Evolutionary conservation across 805 yeast species (phyloP), one percentile per base, ranked within the genome.

Genomic region (Candida caryicola): DNA sequence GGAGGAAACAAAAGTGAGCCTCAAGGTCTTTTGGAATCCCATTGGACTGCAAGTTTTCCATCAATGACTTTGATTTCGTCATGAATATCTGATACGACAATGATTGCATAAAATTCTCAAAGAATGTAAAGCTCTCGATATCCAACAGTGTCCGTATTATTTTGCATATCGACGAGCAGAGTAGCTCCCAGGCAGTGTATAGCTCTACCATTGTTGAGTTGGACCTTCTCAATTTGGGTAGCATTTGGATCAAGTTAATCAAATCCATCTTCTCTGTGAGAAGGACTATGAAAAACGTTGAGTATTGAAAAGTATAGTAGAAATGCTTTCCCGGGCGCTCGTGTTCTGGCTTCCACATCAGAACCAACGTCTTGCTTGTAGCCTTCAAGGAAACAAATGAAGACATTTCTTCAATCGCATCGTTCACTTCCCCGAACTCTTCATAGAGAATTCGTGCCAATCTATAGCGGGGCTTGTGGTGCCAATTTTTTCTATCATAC

Each of bases 321-420:
- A 89, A 91, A 60, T 91, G 96, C 49, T 85, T 87, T 0, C 99
- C 99, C 0, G 97, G 93, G 15, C 95, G 64, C 57, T 95, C 99
- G 50, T 71, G 59, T 33, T 89, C 96, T 0, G 97, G 95, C 50
- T 88, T 88, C 98, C 99, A 93, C 40, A 93, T 85, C 47, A 79
- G 83, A 1, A 90, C 78, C 27, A 93, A 71, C 8, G 82, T 78
- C 52, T 88, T 85, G 30, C 79, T 77, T 2, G 77, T 72, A 1
- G 88, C 70, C 47, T 81, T 85, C 34, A 87, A 58, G 5, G 85
- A 72, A 36, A 90, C 75, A 13, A 88, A 64, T 0, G 69, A 54
- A 1, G 76, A 66, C 76, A 91, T 77, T 46, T 84, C 87, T 9
- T 73, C 73, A 32, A 71, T 67, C 0, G 97, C 93, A 1, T 63